phyloP scores from a whole-genome alignment of 1,139 yeast species.

The Suhomyces terraborum region DNA sequence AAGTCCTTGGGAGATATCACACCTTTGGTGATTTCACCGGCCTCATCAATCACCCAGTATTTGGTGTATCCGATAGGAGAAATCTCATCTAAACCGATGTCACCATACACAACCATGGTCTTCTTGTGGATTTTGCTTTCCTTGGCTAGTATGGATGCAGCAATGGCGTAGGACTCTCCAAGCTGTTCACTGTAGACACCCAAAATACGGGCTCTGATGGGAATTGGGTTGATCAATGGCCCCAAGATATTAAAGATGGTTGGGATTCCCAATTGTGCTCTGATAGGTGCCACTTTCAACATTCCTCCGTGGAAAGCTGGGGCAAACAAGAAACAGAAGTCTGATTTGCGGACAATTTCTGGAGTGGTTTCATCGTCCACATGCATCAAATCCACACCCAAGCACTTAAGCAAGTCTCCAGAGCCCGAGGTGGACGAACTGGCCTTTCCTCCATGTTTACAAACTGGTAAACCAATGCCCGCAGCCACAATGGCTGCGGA shows the following conservation, averaged over 20 bases:
- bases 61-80: conserved; percentile 83
- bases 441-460: conserved; percentile 97
- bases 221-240: conserved; percentile 89
- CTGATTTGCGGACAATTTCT: conserved; percentile 52
- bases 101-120: conserved; percentile 91
- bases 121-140: conserved; percentile 49
- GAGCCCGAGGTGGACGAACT: conserved; percentile 92
- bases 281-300: conserved; percentile 76
- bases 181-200: conserved; percentile 83
- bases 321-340: conserved; percentile 81
- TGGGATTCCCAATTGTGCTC: conserved; percentile 81
- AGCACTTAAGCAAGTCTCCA: conserved; percentile 75
- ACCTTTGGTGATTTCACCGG: conserved; percentile 39
- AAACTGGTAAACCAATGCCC: conserved; percentile 80
- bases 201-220: conserved; percentile 74
- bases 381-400: conserved; percentile 76
- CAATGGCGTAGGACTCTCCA: conserved; percentile 83
- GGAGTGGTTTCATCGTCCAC: conserved; percentile 71
- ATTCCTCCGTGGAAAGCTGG: conserved; percentile 95
- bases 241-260: conserved; percentile 93
- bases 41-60: conserved; percentile 68
- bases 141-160: conserved; percentile 58
- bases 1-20: conserved; percentile 67
- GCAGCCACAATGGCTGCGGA: conserved; percentile 93
- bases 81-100: conserved; percentile 87